Percentiles rank a stretch among this genome's conserved stretches.
Evolutionary conservation across 345 rosid genomes (phyloP).

Genomic region (Jatropha curcas): DNA sequence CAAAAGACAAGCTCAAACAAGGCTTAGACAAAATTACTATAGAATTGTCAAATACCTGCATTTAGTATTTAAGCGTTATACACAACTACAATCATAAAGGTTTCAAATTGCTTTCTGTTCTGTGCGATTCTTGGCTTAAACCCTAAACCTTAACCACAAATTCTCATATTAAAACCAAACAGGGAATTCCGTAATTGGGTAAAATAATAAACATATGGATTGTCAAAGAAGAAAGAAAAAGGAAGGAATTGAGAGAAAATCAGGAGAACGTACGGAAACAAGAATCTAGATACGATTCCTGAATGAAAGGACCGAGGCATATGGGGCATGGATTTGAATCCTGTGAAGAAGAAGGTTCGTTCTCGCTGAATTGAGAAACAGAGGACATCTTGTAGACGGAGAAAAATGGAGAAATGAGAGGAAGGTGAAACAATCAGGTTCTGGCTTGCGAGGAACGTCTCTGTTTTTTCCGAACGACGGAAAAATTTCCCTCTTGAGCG

Average conservation of each 20-base stretch:
- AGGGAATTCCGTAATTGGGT: background rate
- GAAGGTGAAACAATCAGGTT: no score
- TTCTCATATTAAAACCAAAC: background rate
- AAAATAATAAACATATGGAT: background rate
- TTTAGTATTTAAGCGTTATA: background rate
- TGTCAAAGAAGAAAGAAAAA: background rate
- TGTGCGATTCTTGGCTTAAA: no score
- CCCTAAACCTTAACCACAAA: background rate
- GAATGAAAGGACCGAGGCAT: constrained; percentile 57
- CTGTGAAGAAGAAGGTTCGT: constrained; percentile 18
- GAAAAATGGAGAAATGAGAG: no score
- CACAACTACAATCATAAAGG: background rate
- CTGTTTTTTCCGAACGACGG: no score
- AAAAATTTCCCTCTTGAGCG: no score
- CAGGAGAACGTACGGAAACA: constrained; percentile 67
- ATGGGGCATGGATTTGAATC: constrained; percentile 67
- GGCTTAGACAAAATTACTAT: background rate
- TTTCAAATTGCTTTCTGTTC: background rate
- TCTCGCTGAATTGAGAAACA: background rate
- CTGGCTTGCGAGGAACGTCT: no score
- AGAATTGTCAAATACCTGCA: background rate
- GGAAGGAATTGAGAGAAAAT: constrained; percentile 9
- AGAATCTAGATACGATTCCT: constrained; percentile 71
- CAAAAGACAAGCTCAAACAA: background rate
- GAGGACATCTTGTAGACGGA: no score